A percentile compares a stretch with the other conserved stretches of the same genome.
Conservation (phyloP, 2,329 filamentous ascomycete genomes). For the Pseudodiploospora longispora region DNA sequence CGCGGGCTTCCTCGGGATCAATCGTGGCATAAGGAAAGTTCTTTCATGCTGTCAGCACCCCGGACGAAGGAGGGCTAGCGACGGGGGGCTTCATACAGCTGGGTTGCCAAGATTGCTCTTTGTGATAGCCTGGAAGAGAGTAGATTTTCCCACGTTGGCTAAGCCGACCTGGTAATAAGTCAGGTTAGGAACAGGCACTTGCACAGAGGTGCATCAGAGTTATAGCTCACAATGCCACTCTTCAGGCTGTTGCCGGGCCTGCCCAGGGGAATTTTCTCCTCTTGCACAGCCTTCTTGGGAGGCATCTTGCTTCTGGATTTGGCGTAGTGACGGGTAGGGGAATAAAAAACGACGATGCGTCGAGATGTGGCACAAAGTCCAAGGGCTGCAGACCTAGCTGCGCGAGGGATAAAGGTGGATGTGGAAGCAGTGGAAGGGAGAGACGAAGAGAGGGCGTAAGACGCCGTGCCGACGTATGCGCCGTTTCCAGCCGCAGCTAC, state of each 20-base stretch:
- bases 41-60: constrained; percentile 41
- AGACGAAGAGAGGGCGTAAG: constrained; percentile 23
- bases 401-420: constrained; percentile 42
- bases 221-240: constrained; percentile 81
- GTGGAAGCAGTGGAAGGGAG: constrained; percentile 46
- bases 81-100: constrained; percentile 55
- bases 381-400: constrained; percentile 61
- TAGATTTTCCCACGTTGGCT: constrained; percentile 98
- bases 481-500: constrained; percentile 33
- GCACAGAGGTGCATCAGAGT: constrained; percentile 4
- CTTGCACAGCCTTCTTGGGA: constrained; percentile 84
- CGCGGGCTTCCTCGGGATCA: constrained; percentile 94
- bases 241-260: constrained; percentile 96
- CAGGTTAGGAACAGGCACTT: constrained; percentile 7
- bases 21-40: constrained; percentile 99
- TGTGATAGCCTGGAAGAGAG: constrained; percentile 98
- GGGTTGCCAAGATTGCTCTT: constrained; percentile 97
- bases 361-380: constrained; percentile 42
- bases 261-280: constrained; percentile 95
- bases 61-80: constrained; percentile 25
- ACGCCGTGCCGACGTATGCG: constrained; percentile 37
- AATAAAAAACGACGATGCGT: constrained; percentile 39
- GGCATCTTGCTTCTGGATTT: constrained; percentile 72
- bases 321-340: constrained; percentile 48
- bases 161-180: constrained; percentile 68